Evolutionary conservation across 202 grass and related monocot genomes (phyloP).

Genomic region (Panicum virgatum): DNA sequence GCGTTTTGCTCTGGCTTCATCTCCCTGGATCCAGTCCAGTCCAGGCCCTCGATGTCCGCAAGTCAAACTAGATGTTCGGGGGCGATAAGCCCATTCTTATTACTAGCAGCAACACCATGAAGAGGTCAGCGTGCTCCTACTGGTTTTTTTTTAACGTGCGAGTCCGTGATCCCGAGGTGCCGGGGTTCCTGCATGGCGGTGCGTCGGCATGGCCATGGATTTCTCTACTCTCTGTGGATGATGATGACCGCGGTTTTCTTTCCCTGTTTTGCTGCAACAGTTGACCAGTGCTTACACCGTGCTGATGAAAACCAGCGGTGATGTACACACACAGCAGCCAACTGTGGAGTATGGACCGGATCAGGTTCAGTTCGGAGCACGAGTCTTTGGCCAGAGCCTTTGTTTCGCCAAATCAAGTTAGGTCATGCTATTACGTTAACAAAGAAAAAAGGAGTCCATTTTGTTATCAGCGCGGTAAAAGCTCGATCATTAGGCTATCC

Average conservation of each 20-base stretch:
- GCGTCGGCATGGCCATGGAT: not conserved
- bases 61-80: slow-evolving; percentile 35
- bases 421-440: not conserved
- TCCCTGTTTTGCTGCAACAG: not conserved
- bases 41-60: slow-evolving; percentile 8
- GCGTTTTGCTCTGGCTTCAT: not conserved
- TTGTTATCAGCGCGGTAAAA: not conserved
- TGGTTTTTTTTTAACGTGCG: not conserved
- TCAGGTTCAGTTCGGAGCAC: not conserved
- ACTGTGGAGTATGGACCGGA: not conserved
- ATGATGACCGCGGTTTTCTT: not conserved
- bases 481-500: not conserved
- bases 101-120: not conserved
- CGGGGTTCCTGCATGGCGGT: not conserved
- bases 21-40: not conserved
- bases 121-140: slow-evolving; percentile 25
- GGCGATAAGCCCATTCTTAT: not conserved
- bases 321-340: not conserved
- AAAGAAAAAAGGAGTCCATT: not conserved
- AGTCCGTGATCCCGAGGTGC: slow-evolving; percentile 31
- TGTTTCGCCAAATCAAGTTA: not conserved
- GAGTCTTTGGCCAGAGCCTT: not conserved
- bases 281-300: slow-evolving; percentile 6
- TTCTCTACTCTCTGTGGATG: too few species aligned
- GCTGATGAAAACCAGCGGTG: not conserved